Percentiles rank a stretch among this genome's conserved stretches.
Evolutionary conservation across 2,329 filamentous ascomycete species (phyloP).

Genomic region (Aspergillus sergii): DNA sequence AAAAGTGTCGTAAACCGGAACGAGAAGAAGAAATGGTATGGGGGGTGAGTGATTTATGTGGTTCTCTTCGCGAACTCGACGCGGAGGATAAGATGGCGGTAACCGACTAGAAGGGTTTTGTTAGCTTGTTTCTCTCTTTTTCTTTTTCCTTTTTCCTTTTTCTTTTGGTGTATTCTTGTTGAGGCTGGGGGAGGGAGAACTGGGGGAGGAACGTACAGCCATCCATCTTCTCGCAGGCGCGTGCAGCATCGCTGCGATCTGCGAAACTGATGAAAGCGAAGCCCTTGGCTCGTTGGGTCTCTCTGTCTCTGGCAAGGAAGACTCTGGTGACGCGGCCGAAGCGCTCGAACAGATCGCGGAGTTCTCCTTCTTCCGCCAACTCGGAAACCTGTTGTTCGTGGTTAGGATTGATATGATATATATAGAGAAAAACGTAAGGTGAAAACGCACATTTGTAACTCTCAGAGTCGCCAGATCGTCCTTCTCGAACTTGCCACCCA

Average conservation of each 20-base stretch:
- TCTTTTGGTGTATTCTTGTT: background rate
- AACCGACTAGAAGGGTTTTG: conserved; percentile 45
- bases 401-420: conserved; percentile 1
- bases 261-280: conserved; percentile 99
- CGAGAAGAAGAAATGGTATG: conserved; percentile 15
- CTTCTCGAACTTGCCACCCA: conserved; percentile 91
- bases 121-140: conserved; percentile 23
- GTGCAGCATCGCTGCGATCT: conserved; percentile 84
- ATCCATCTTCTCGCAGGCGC: conserved; percentile 97
- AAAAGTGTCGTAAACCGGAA: conserved; percentile 33
- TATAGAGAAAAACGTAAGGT: background rate
- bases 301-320: conserved; percentile 96
- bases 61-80: conserved; percentile 56
- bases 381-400: conserved; percentile 75
- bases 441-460: conserved; percentile 85
- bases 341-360: conserved; percentile 97
- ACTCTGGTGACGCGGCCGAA: conserved; percentile 96
- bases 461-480: conserved; percentile 95
- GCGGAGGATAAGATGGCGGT: conserved; percentile 55
- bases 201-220: conserved; percentile 62
- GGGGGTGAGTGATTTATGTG: conserved; percentile 31
- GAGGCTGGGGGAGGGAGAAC: background rate
- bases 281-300: conserved; percentile 94
- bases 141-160: background rate
- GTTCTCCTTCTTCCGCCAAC: conserved; percentile 92